Base-by-base conservation (phyloP, 352 stramenopile species). In the Achlya hypogyna region DNA sequence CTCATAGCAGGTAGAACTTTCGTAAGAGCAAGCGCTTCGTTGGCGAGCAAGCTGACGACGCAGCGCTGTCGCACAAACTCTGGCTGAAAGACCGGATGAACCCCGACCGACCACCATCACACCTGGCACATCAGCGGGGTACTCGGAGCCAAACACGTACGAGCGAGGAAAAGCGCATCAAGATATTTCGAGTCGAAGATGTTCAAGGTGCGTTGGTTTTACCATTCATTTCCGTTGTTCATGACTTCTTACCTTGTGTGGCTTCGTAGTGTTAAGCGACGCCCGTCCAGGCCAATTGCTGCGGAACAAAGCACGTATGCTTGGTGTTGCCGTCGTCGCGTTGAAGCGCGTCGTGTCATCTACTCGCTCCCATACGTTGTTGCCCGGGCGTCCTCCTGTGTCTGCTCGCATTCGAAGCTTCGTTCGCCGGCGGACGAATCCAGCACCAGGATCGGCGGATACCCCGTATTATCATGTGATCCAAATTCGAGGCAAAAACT, bases 401-500 rank as follows among this genome's bases (percentile, higher is more conserved):
- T n/a, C n/a, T n/a, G n/a, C n/a, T n/a, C n/a, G n/a, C n/a, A n/a
- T n/a, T n/a, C n/a, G n/a, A n/a, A n/a, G n/a, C n/a, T n/a, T n/a
- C n/a, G n/a, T n/a, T n/a, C n/a, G n/a, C n/a, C n/a, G n/a, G n/a
- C n/a, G n/a, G n/a, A n/a, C n/a, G n/a, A n/a, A n/a, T n/a, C n/a
- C n/a, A n/a, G n/a, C n/a, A n/a, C n/a, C n/a, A n/a, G n/a, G n/a
- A n/a, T n/a, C n/a, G n/a, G n/a, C n/a, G n/a, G n/a, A n/a, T n/a
- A n/a, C n/a, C n/a, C n/a, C n/a, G n/a, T 49, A 49, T n/a, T n/a
- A n/a, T 54, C 6, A 16, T 54, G 49, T 16, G 6, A 54, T 16
- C 29, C 49, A 34, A 0, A 67, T 67, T 27, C 60, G 60, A 18
- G 60, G 58, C 10, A 67, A 67, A 23, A 29, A 45, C 20, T 67